A percentile compares a stretch with the other conserved stretches of the same genome.
Evolutionary conservation across 768 basidiomycete species (phyloP).

Genomic region (Tylopilus balloui): DNA sequence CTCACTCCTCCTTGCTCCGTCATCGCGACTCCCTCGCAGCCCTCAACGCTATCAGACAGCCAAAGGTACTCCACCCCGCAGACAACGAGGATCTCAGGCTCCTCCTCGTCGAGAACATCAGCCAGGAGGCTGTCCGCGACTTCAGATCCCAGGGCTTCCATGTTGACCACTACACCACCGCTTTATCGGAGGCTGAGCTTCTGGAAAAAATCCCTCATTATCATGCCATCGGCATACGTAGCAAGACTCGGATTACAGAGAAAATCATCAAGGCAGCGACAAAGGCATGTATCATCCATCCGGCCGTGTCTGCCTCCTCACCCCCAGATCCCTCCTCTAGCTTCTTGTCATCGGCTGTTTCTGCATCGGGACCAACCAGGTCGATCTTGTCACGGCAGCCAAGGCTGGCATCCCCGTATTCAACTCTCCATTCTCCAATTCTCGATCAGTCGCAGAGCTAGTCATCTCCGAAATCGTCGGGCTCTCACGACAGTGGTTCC

Average conservation of each 20-base stretch:
- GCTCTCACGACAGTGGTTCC: slow-evolving; percentile 89
- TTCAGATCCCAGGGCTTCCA: slow-evolving; percentile 83
- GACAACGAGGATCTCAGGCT: slow-evolving; percentile 79
- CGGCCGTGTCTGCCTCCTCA: background rate
- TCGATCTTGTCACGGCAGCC: slow-evolving; percentile 80
- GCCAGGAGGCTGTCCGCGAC: slow-evolving; percentile 76
- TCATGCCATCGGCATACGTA: slow-evolving; percentile 94
- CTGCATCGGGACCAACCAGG: slow-evolving; percentile 99
- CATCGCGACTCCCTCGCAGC: slow-evolving; percentile 30
- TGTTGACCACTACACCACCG: slow-evolving; percentile 84
- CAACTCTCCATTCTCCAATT: slow-evolving; percentile 99
- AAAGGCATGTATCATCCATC: slow-evolving; percentile 50
- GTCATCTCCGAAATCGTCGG: slow-evolving; percentile 92
- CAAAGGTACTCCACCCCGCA: slow-evolving; percentile 73
- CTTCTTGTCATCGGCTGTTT: slow-evolving; percentile 97
- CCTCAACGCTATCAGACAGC: slow-evolving; percentile 42
- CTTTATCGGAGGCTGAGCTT: slow-evolving; percentile 92
- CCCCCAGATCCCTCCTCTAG: slow-evolving; percentile 37
- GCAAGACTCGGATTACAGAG: slow-evolving; percentile 95
- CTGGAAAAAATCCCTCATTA: slow-evolving; percentile 76
- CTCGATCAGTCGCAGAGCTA: slow-evolving; percentile 96
- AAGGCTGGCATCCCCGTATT: slow-evolving; percentile 94
- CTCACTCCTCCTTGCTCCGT: slow-evolving; percentile 37
- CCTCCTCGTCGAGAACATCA: slow-evolving; percentile 93
- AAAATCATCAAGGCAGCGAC: slow-evolving; percentile 82